Base-by-base conservation (phyloP, 768 basidiomycete species). In the Myochromella boudieri region DNA sequence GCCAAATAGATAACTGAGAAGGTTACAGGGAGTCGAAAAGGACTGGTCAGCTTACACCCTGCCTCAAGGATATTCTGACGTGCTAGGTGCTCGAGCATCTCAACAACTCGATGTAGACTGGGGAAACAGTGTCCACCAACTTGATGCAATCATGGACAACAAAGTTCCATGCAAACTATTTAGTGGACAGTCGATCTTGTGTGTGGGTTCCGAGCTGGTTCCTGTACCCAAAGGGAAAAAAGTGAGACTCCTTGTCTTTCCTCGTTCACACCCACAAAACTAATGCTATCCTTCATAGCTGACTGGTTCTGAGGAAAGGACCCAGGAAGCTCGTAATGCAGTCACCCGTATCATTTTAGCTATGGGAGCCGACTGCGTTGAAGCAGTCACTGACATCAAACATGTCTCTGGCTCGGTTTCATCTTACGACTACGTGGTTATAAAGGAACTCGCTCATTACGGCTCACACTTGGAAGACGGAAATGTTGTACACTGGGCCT, bases 361-460 rank as follows among this genome's bases (percentile, higher is more conserved):
- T 24, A 89, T 94, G 82, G 91, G 91, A 1, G 89, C 92, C 0
- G 65, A 68, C 6, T 70, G 66, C 10, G 84, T 95, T 37, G 86
- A 91, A 62, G 81, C 82, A 2, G 77, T 84, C 22, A 63, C 68
- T 6, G 76, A 81, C n/a, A 24, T 65, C 7, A 70, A 66, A 46
- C 62, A 68, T 50, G 76, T 80, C 3, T 69, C 68, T 1, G 50
- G 51, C 24, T 60, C 66, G 34, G 18, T 70, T 55, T 11, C 48
- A 17, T 22, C 61, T 6, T 90, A 81, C 61, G 76, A 86, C 58
- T 84, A 82, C 49, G 64, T 90, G 31, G 71, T 93, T 42, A 72
- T 83, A 49, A 78, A 80, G 52, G 80, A 85, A 25, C 60, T 51
- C 39, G 58, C 63, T 10, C 66, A 68, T 28, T 65, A 62, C 39